Evolutionary conservation across 192 early-diverging fungal genomes (phyloP).

Genomic region (Rhizophagus prolifer): DNA sequence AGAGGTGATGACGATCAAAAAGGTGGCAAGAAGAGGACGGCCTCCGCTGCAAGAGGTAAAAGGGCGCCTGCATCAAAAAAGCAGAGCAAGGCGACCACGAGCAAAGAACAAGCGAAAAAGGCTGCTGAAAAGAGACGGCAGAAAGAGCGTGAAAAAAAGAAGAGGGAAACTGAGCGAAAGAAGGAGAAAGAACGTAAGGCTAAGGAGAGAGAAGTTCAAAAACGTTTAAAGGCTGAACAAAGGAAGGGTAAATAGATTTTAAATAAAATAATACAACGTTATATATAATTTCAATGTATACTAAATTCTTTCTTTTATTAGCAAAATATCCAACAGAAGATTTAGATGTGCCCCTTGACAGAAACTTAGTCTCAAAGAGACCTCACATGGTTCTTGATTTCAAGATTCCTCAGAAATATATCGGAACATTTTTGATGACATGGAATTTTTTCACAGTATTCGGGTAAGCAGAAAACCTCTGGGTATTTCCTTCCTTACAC

Average conservation of each 20-base stretch:
- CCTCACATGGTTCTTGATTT: conserved; percentile 49
- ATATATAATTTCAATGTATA: no score
- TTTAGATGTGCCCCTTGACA: conserved; percentile 52
- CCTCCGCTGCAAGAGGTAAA: not conserved
- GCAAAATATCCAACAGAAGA: conserved; percentile 86
- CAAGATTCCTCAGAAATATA: conserved; percentile 45
- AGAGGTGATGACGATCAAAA: not conserved
- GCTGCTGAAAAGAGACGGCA: conserved; percentile 37
- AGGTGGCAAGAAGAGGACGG: not conserved
- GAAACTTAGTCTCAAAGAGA: conserved; percentile 34
- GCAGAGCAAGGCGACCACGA: conserved; percentile 5
- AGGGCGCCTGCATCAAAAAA: conserved; percentile 21
- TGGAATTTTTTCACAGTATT: conserved; percentile 71
- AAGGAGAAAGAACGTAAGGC: conserved; percentile 32
- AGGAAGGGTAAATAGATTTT: conserved; percentile 31
- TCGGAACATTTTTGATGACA: conserved; percentile 52
- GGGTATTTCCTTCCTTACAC: not conserved
- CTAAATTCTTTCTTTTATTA: not conserved
- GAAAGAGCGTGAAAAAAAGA: conserved; percentile 36
- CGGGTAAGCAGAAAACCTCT: conserved; percentile 35
- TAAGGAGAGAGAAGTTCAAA: not conserved
- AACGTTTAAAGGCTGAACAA: conserved; percentile 20
- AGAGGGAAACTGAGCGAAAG: conserved; percentile 33
- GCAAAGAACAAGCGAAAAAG: conserved; percentile 36
- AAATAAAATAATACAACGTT: conserved; percentile 27